Percentiles rank a stretch among this genome's conserved stretches.
phyloP scores from a whole-genome alignment of 805 yeast genomes.

The Starmera pachycereana region DNA sequence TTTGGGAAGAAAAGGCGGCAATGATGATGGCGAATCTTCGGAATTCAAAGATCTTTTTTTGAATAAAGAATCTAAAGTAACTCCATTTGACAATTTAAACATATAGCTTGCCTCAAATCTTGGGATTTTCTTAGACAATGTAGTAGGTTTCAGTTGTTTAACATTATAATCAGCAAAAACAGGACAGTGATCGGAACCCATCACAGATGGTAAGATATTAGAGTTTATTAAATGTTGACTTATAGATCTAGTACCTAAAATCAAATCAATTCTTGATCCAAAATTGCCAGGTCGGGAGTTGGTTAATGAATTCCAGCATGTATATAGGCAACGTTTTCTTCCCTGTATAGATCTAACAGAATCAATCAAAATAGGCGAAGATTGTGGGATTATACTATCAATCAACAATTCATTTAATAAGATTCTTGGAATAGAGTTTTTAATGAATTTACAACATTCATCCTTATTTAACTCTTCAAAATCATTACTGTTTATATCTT shows the following conservation, averaged over 20 bases:
- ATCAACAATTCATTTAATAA: conserved; percentile 36
- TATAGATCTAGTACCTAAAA: conserved; percentile 39
- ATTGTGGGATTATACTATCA: conserved; percentile 22
- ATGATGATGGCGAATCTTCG: no score
- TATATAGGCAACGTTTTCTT: conserved; percentile 56
- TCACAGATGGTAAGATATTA: conserved; percentile 52
- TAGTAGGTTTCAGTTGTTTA: background rate
- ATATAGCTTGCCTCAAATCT: conserved; percentile 44
- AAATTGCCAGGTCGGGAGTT: conserved; percentile 72
- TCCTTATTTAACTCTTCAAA: conserved; percentile 28
- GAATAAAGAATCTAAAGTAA: conserved; percentile 12
- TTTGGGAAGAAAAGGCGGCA: background rate
- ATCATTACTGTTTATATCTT: conserved; percentile 8
- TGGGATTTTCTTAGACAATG: conserved; percentile 13
- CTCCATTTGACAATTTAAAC: conserved; percentile 29
- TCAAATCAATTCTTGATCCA: conserved; percentile 83
- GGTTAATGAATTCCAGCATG: conserved; percentile 83
- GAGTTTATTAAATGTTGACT: conserved; percentile 25
- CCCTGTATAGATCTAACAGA: conserved; percentile 48
- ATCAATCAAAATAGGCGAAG: conserved; percentile 33
- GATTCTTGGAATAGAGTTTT: conserved; percentile 29
- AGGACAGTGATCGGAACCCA: conserved; percentile 96
- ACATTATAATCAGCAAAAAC: conserved; percentile 56
- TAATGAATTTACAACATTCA: conserved; percentile 24
- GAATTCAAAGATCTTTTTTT: background rate